Percentiles rank a stretch among this genome's conserved stretches.
Conservation (phyloP, 805 yeast species). For the Candida broadrunensis region DNA sequence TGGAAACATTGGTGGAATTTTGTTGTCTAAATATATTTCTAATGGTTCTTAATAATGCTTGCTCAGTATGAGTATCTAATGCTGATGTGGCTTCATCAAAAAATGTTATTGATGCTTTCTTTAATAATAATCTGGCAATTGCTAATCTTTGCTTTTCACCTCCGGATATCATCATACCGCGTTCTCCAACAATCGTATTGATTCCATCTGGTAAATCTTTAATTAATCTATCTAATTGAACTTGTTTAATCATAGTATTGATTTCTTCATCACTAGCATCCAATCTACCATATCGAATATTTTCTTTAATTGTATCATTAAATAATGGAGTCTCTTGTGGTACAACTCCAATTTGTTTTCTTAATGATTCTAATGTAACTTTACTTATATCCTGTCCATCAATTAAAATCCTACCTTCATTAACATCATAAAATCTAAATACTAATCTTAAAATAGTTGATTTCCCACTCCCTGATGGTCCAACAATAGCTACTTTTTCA, state of each 20-base stretch:
- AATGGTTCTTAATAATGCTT: slow-evolving; percentile 72
- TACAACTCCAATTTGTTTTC: slow-evolving; percentile 81
- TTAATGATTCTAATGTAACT: slow-evolving; percentile 70
- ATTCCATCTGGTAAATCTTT: slow-evolving; percentile 77
- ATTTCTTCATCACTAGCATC: slow-evolving; percentile 74
- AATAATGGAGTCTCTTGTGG: slow-evolving; percentile 97
- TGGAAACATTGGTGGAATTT: slow-evolving; percentile 75
- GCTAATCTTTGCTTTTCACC: slow-evolving; percentile 97
- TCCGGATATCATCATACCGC: slow-evolving; percentile 99
- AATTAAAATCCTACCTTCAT: slow-evolving; percentile 69
- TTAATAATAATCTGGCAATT: slow-evolving; percentile 83
- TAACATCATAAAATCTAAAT: slow-evolving; percentile 87
- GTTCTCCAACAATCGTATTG: slow-evolving; percentile 88
- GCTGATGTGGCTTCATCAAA: slow-evolving; percentile 98
- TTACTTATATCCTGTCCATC: slow-evolving; percentile 87
- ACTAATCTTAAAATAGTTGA: slow-evolving; percentile 82
- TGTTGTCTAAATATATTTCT: slow-evolving; percentile 57
- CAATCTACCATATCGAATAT: slow-evolving; percentile 81
- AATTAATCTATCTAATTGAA: slow-evolving; percentile 64
- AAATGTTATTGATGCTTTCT: slow-evolving; percentile 84
- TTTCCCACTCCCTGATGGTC: slow-evolving; percentile 95
- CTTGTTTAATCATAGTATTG: slow-evolving; percentile 56
- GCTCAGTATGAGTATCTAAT: slow-evolving; percentile 94
- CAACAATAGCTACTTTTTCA: slow-evolving; percentile 87
- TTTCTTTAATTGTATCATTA: slow-evolving; percentile 85